Conservation (phyloP, 768 basidiomycete genomes). For the Suillus brevipes region DNA sequence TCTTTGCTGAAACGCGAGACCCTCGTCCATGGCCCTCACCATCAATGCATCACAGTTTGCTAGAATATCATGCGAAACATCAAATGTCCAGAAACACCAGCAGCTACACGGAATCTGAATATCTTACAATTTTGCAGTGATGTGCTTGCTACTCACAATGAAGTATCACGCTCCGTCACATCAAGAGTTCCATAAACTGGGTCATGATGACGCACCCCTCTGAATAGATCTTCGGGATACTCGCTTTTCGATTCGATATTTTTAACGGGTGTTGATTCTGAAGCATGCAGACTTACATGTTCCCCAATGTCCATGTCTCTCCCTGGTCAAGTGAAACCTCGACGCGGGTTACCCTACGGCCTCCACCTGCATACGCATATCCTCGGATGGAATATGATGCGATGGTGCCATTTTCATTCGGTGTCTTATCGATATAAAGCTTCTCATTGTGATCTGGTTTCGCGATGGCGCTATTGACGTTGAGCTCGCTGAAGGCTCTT, state of each 20-base stretch:
- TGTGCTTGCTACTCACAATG: constrained; percentile 35
- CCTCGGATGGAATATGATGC: constrained; percentile 45
- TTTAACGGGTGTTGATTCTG: background rate
- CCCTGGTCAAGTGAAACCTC: constrained; percentile 60
- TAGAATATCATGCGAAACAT: constrained; percentile 37
- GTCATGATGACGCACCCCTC: constrained; percentile 36
- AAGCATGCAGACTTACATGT: constrained; percentile 30
- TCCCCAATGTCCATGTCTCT: constrained; percentile 45
- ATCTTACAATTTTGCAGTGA: background rate
- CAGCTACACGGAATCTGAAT: constrained; percentile 30
- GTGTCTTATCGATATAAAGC: constrained; percentile 21
- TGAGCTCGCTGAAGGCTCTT: constrained; percentile 53
- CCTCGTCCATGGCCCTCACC: constrained; percentile 59
- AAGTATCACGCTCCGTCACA: constrained; percentile 47
- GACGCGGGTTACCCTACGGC: constrained; percentile 56
- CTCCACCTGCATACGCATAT: constrained; percentile 65
- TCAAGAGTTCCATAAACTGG: constrained; percentile 51
- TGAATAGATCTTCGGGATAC: constrained; percentile 55
- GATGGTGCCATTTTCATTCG: constrained; percentile 11
- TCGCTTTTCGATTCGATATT: constrained; percentile 17
- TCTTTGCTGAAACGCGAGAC: constrained; percentile 47
- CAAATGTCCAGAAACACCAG: constrained; percentile 61
- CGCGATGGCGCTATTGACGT: constrained; percentile 59
- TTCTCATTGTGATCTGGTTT: constrained; percentile 55
- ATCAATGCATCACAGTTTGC: constrained; percentile 38